Evolutionary conservation across 441 rosid species (phyloP).

Genomic region (Pelargonium myrrhifolium): DNA sequence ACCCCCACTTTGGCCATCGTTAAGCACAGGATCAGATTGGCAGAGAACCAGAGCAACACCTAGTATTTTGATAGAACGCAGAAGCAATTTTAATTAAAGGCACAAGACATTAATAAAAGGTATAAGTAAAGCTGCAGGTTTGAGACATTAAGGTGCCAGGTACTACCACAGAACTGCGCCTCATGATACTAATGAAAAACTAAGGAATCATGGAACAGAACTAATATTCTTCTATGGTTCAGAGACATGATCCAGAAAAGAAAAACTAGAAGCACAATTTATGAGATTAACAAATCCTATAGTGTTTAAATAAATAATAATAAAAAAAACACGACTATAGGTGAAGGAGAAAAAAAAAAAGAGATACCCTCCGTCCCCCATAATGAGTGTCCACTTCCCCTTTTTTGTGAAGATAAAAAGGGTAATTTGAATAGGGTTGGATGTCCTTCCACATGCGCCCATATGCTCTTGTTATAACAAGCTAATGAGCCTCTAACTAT

Average conservation of each 20-base stretch:
- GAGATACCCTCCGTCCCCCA: no score
- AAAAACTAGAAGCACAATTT: neutral
- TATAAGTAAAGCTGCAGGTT: neutral
- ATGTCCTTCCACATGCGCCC: no score
- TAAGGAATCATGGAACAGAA: neutral
- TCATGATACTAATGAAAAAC: neutral
- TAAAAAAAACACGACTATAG: neutral
- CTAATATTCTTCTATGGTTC: neutral
- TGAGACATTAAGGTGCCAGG: neutral
- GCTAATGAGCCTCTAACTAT: no score
- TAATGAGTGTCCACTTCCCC: no score
- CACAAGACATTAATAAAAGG: neutral
- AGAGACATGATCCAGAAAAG: neutral
- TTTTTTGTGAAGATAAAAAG: no score
- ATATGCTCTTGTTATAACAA: no score
- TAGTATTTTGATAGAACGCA: constrained; percentile 19
- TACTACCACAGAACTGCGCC: neutral
- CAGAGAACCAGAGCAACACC: constrained; percentile 95
- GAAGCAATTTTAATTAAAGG: neutral
- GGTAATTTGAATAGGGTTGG: no score
- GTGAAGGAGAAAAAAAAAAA: neutral
- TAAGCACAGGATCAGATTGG: constrained; percentile 84
- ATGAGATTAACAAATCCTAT: neutral
- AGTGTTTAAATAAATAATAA: neutral
- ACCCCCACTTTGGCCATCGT: constrained; percentile 79